Conservation (phyloP, 1,284 basidiomycete genomes). For the Coriolopsis trogii region DNA sequence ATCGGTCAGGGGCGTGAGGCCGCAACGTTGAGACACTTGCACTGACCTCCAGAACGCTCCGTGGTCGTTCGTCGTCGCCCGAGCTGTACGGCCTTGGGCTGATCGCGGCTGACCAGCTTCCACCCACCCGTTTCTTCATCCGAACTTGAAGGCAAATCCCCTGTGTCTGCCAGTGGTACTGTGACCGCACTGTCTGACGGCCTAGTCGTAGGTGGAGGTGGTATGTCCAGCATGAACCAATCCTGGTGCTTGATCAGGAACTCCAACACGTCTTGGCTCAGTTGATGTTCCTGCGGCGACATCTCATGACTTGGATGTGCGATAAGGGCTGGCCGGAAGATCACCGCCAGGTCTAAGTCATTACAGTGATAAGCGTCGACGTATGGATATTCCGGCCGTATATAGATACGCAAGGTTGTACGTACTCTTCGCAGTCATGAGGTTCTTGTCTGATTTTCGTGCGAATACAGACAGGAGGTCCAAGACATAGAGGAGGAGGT, state of each 20-base stretch:
- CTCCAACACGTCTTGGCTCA: slow-evolving; percentile 90
- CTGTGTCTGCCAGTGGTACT: slow-evolving; percentile 37
- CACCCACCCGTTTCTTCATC: slow-evolving; percentile 56
- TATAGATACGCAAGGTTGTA: slow-evolving; percentile 17
- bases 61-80: slow-evolving; percentile 58
- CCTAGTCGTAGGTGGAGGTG: slow-evolving; percentile 57
- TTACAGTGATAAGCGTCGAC: background rate
- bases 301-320: slow-evolving; percentile 87
- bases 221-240: slow-evolving; percentile 83
- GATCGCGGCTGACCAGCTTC: slow-evolving; percentile 34
- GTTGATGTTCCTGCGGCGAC: slow-evolving; percentile 79
- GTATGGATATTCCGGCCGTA: background rate
- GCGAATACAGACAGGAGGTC: slow-evolving; percentile 96
- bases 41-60: slow-evolving; percentile 51
- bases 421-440: slow-evolving; percentile 95
- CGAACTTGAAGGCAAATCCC: slow-evolving; percentile 42
- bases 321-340: slow-evolving; percentile 92
- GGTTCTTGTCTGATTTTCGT: slow-evolving; percentile 87
- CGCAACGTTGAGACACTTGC: background rate
- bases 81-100: slow-evolving; percentile 44
- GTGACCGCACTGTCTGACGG: slow-evolving; percentile 30
- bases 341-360: slow-evolving; percentile 83
- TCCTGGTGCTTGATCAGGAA: slow-evolving; percentile 92
- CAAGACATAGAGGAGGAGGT: slow-evolving; percentile 93
- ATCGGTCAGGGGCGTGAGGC: background rate